Evolutionary conservation across 192 early-diverging fungal species (phyloP).

Genomic region (Coemansia brasiliensis): DNA sequence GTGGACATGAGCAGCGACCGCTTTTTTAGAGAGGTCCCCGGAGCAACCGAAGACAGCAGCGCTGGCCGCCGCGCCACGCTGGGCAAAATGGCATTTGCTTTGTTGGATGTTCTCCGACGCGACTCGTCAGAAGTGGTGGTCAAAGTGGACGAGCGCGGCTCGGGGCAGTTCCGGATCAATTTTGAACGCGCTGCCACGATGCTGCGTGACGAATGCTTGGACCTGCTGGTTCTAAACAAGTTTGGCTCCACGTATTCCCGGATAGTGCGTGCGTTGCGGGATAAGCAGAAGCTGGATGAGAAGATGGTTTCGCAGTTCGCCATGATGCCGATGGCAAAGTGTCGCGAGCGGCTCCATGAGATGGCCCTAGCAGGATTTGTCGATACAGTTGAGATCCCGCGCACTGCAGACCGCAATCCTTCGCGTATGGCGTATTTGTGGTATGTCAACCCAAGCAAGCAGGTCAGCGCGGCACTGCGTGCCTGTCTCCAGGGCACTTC

Average conservation of each 20-base stretch:
- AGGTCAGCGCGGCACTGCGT: slow-evolving; percentile 54
- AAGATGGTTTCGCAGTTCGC: slow-evolving; percentile 63
- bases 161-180: slow-evolving; percentile 61
- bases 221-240: slow-evolving; percentile 59
- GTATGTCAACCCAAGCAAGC: slow-evolving; percentile 59
- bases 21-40: slow-evolving; percentile 25
- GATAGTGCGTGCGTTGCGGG: slow-evolving; percentile 65
- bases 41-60: neutral
- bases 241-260: slow-evolving; percentile 63
- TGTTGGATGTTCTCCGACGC: slow-evolving; percentile 60
- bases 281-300: slow-evolving; percentile 77
- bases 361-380: slow-evolving; percentile 54
- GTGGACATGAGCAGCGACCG: slow-evolving; percentile 47
- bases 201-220: slow-evolving; percentile 60
- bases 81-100: slow-evolving; percentile 56
- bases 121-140: slow-evolving; percentile 59
- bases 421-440: slow-evolving; percentile 74
- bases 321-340: slow-evolving; percentile 66
- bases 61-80: slow-evolving; percentile 9
- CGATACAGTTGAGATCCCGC: slow-evolving; percentile 67
- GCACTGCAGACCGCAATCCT: slow-evolving; percentile 69
- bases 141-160: slow-evolving; percentile 60
- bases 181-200: slow-evolving; percentile 58
- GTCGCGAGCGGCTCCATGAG: slow-evolving; percentile 63
- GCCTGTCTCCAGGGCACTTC: slow-evolving; percentile 59